Conservation (phyloP, 148 eudicot genomes). For the Spergularia marina region DNA sequence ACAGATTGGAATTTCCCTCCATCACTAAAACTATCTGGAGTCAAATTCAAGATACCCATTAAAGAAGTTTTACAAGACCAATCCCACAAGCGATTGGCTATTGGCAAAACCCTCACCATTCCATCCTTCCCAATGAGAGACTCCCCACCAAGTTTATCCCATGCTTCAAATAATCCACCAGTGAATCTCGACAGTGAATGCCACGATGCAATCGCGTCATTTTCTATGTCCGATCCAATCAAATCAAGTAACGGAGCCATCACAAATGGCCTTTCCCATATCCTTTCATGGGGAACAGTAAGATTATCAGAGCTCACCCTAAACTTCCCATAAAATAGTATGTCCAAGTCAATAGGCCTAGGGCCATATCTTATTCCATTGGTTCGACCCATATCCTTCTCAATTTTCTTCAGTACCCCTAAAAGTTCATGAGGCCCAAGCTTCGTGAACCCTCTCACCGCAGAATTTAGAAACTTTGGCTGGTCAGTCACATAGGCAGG, state of each 20-base stretch:
- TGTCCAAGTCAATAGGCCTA: conserved; percentile 79
- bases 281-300: conserved; percentile 80
- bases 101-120: conserved; percentile 75
- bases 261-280: conserved; percentile 93
- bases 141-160: conserved; percentile 92
- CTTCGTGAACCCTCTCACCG: conserved; percentile 70
- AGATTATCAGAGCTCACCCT: conserved; percentile 57
- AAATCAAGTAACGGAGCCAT: conserved; percentile 82
- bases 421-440: conserved; percentile 74
- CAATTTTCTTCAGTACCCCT: conserved; percentile 64
- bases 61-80: conserved; percentile 72
- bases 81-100: conserved; percentile 64
- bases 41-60: conserved; percentile 85
- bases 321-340: conserved; percentile 69
- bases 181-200: conserved; percentile 53
- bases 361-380: conserved; percentile 87
- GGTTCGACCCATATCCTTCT: conserved; percentile 82
- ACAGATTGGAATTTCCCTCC: conserved; percentile 68
- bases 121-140: conserved; percentile 76
- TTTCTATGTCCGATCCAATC: conserved; percentile 51
- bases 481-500: conserved; percentile 90
- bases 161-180: conserved; percentile 69
- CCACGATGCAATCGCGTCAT: conserved; percentile 58
- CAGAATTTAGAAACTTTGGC: conserved; percentile 85
- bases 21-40: conserved; percentile 98